These are phyloP conservation scores for Torrubiella hemipterigena DNA, from an alignment of 2,329 filamentous ascomycete species.

Conservation along the genomic window DNA sequence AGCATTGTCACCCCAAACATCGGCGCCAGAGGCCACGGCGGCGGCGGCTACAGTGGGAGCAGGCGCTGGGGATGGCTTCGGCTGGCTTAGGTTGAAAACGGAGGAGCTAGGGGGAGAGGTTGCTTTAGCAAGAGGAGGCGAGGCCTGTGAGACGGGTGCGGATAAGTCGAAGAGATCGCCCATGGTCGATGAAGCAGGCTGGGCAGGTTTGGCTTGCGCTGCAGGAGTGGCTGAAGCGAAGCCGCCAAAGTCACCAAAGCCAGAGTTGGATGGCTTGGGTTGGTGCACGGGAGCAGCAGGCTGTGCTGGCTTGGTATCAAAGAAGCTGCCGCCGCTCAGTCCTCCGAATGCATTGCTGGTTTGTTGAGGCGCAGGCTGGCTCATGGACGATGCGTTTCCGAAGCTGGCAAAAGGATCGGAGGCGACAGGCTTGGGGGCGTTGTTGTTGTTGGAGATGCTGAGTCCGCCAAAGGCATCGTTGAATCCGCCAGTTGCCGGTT, in stretches of 20 bases:
- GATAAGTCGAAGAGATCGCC: conserved; percentile 76
- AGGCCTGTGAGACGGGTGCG: conserved; percentile 34
- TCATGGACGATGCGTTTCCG: conserved; percentile 22
- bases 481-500: conserved; percentile 46
- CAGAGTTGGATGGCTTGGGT: conserved; percentile 41
- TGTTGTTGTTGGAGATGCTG: conserved; percentile 29
- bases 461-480: conserved; percentile 58
- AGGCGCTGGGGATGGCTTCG: conserved; percentile 29
- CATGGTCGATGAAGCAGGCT: conserved; percentile 45
- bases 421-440: conserved; percentile 29
- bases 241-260: conserved; percentile 55
- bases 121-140: conserved; percentile 26
- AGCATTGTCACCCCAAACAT: conserved; percentile 79
- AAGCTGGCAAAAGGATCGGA: conserved; percentile 52
- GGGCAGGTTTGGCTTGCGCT: conserved; percentile 27
- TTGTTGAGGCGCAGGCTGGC: conserved; percentile 20
- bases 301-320: conserved; percentile 57
- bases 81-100: conserved; percentile 67
- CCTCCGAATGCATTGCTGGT: conserved; percentile 33
- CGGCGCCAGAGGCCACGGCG: conserved; percentile 37
- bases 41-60: conserved; percentile 25
- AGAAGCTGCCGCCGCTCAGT: conserved; percentile 68
- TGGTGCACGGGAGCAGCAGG: conserved; percentile 29
- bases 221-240: conserved; percentile 35
- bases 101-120: conserved; percentile 38